These are phyloP conservation scores for Rhodotorula sp. DNA, from an alignment of 1,284 basidiomycete species.

Conservation along the genomic window DNA sequence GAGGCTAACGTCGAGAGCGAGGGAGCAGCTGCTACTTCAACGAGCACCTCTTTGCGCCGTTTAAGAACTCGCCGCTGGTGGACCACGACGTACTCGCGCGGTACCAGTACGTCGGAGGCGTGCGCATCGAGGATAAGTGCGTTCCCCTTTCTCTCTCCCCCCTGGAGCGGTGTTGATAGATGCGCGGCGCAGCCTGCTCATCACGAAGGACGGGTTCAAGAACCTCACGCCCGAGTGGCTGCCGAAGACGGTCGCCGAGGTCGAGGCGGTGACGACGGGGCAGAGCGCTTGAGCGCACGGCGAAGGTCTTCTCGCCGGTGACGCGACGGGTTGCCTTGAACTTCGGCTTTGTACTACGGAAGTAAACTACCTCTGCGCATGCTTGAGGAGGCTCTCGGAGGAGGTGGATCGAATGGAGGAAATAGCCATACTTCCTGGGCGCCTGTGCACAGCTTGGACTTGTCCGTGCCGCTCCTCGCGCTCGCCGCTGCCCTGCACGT, in stretches of 20 bases:
- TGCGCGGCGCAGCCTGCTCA: constrained; percentile 33
- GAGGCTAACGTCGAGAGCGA: neutral
- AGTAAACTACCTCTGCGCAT: constrained; percentile 19
- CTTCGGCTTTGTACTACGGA: constrained; percentile 28
- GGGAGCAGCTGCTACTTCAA: constrained; percentile 44
- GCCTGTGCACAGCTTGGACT: neutral
- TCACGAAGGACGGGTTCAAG: constrained; percentile 43
- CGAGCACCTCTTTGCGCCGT: constrained; percentile 42
- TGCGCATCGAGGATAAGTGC: constrained; percentile 86
- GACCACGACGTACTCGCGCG: constrained; percentile 68
- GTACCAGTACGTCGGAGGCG: constrained; percentile 79
- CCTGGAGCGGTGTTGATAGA: neutral
- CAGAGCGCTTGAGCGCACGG: constrained; percentile 1
- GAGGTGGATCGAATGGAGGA: neutral
- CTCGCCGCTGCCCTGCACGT: neutral
- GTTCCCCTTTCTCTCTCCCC: constrained; percentile 2
- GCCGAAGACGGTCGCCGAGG: constrained; percentile 37
- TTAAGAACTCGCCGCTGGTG: constrained; percentile 64
- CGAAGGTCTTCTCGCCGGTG: constrained; percentile 21
- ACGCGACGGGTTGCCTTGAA: constrained; percentile 18
- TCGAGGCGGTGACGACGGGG: constrained; percentile 39
- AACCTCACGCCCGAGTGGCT: constrained; percentile 43
- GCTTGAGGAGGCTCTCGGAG: neutral
- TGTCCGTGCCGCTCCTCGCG: neutral
- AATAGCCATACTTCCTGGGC: neutral